These are phyloP conservation scores for Haematococcus lacustris DNA, from an alignment of 139 green algal genomes.

Conservation along the genomic window DNA sequence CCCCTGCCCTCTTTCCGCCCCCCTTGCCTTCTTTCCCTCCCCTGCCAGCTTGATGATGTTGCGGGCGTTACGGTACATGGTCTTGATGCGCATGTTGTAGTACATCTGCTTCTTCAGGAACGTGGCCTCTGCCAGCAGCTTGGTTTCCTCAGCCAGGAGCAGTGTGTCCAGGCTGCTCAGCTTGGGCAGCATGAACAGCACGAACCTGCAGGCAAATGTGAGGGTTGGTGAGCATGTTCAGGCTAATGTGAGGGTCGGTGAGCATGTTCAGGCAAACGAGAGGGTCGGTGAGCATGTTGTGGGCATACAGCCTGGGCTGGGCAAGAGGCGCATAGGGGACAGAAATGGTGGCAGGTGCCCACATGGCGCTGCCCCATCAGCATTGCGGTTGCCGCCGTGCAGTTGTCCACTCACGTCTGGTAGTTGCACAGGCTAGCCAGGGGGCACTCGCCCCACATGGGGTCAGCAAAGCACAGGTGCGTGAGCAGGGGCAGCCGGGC, in stretches of 20 bases:
- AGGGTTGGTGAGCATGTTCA: not conserved
- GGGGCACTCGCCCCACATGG: slow-evolving; percentile 63
- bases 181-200: slow-evolving; percentile 41
- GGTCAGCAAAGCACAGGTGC: slow-evolving; percentile 70
- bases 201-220: slow-evolving; percentile 15
- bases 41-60: slow-evolving; percentile 32
- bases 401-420: slow-evolving; percentile 58
- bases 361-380: too few relatives aligned
- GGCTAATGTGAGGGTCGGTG: not conserved
- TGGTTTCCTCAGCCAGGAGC: slow-evolving; percentile 54
- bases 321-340: too few relatives aligned
- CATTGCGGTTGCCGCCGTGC: too few relatives aligned
- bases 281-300: too few relatives aligned
- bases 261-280: not conserved
- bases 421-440: slow-evolving; percentile 70
- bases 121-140: slow-evolving; percentile 60
- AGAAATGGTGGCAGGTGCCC: too few relatives aligned
- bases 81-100: slow-evolving; percentile 83
- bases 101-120: slow-evolving; percentile 82
- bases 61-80: slow-evolving; percentile 44
- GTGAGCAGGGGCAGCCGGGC: slow-evolving; percentile 36
- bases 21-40: slow-evolving; percentile 29
- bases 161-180: slow-evolving; percentile 61
- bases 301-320: not conserved
- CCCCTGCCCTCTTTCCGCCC: too few relatives aligned